Evolutionary conservation across 257 asterid species (phyloP).

Genomic region (Penstemon davidsonii): DNA sequence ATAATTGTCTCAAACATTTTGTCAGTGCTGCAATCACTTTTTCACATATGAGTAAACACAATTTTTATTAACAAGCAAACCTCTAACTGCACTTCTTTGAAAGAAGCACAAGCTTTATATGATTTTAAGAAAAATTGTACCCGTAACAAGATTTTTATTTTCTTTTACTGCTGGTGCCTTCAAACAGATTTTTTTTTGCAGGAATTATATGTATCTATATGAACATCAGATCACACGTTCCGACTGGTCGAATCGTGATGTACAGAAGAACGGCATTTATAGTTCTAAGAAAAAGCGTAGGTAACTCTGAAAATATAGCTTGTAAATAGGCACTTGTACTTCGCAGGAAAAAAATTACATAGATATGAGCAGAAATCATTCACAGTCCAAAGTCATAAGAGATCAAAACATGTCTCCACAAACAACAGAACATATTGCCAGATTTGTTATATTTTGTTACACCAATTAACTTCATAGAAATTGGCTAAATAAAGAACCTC

Average conservation of each 20-base stretch:
- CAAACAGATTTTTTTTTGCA: conserved; percentile 9
- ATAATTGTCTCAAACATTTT: conserved; percentile 5
- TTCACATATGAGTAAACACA: neutral
- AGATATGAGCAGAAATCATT: conserved; percentile 14
- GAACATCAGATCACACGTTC: conserved; percentile 20
- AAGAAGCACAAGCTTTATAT: conserved; percentile 2
- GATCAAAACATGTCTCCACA: conserved; percentile 19
- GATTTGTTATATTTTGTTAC: conserved; percentile 13
- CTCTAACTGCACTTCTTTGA: conserved; percentile 10
- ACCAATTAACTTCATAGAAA: conserved; percentile 1
- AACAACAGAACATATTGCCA: conserved; percentile 13
- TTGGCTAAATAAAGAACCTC: conserved; percentile 23
- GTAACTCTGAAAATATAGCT: neutral
- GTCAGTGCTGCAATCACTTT: neutral
- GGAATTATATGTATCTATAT: neutral
- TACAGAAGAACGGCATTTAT: neutral
- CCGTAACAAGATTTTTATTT: conserved; percentile 7
- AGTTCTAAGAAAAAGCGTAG: neutral
- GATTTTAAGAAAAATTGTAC: conserved; percentile 7
- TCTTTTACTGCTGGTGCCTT: neutral
- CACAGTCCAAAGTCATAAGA: neutral
- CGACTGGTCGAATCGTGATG: conserved; percentile 3
- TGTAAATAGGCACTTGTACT: neutral
- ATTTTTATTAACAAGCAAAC: neutral
- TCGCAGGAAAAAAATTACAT: neutral